Base-by-base conservation (phyloP, 768 basidiomycete species). In the Lactarius quietus region DNA sequence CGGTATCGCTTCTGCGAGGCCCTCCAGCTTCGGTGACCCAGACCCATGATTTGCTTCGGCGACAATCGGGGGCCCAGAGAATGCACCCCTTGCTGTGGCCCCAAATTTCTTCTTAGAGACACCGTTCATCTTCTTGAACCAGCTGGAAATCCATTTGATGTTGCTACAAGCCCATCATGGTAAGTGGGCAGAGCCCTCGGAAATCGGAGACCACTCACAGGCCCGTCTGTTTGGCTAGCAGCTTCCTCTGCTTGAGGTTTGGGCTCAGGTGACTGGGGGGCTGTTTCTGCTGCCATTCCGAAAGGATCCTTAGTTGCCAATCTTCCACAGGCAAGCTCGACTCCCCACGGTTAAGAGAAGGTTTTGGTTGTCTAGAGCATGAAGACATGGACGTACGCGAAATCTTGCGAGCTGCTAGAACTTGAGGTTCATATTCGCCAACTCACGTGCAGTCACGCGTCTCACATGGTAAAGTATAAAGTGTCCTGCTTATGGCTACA, bases 81-180 rank as follows among this genome's bases (percentile, higher is more conserved):
- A n/a, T n/a, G 48, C 23, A 41, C 15, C 7, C 14, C 48, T 57
- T 12, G 33, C 64, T 54, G 20, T 9, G 38, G 20, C 26, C 33
- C 29, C 48, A 12, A 0, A 18, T n/a, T 53, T 66, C 39, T 26
- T 62, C 57, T 62, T 66, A 7, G 65, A 29, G 7, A 45, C 17
- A 12, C 33, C 26, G 52, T 66, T 62, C 12, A 17, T 51, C 52
- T 35, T 57, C 65, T 62, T 66, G 61, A 66, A 66, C 65, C 65
- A 66, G 28, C 41, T 48, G 52, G 61, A n/a, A 43, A 68, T 66
- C 67, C 67, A 68, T 51, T 68, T 68, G 33, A 20, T n/a, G 10
- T 68, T 57, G 10, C 67, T 68, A 23, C 1, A 28, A 60, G 33
- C 18, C 9, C 31, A 38, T 65, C 28, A 59, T 31, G n/a, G 52